Conservation (phyloP, 2,329 filamentous ascomycete genomes). For the Diaporthe citri region DNA sequence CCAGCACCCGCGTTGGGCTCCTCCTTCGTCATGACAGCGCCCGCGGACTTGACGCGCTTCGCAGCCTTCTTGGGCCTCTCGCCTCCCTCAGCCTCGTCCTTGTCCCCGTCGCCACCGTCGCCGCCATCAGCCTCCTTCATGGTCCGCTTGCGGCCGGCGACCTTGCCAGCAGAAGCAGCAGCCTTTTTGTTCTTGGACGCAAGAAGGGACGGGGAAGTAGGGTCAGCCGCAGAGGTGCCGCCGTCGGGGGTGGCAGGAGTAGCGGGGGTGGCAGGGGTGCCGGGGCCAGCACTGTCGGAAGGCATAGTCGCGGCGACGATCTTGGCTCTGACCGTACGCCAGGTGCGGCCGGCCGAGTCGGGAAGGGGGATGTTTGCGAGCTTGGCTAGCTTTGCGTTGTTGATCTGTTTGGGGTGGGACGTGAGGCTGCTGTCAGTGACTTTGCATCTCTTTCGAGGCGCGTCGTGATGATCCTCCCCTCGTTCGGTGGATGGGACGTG, state of each 20-base stretch:
- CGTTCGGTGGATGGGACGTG: background rate
- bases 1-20: background rate
- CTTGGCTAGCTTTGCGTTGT: background rate
- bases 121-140: background rate
- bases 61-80: background rate
- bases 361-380: background rate
- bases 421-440: background rate
- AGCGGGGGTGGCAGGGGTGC: background rate
- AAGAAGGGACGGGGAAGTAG: background rate
- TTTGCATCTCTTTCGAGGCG: background rate
- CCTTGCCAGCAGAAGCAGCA: background rate
- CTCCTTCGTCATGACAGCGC: background rate
- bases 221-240: background rate
- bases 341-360: background rate
- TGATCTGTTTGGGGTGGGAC: background rate
- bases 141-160: background rate
- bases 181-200: background rate
- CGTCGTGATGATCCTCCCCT: background rate
- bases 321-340: constrained; percentile 4
- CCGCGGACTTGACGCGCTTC: background rate
- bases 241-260: too few relatives aligned
- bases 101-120: background rate
- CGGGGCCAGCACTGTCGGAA: background rate
- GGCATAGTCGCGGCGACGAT: background rate
- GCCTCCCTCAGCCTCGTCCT: background rate